phyloP scores from a whole-genome alignment of 2,329 filamentous ascomycete genomes.

The Aspergillus pseudoterreus region DNA sequence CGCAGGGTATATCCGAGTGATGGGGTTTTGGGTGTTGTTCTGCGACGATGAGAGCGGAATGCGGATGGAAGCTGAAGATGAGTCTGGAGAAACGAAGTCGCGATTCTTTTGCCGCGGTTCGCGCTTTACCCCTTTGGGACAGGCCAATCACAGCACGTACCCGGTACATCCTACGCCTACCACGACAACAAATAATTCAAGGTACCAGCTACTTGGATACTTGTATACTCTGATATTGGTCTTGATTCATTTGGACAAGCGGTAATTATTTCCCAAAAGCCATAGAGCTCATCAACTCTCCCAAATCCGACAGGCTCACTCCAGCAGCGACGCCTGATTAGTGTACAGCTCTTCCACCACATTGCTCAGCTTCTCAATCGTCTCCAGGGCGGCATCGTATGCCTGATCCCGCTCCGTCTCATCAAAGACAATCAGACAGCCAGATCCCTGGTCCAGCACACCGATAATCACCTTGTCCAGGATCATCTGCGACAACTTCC shows the following conservation, averaged over 20 bases:
- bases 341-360: conserved; percentile 97
- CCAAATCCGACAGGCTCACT: conserved; percentile 50
- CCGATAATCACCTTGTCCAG: conserved; percentile 98
- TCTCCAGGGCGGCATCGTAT: conserved; percentile 90
- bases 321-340: conserved; percentile 92
- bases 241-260: conserved; percentile 18
- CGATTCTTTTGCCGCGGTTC: conserved; percentile 31
- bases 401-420: conserved; percentile 90
- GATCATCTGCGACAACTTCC: conserved; percentile 99
- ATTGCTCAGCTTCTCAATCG: conserved; percentile 93
- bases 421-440: conserved; percentile 94
- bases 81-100: conserved; percentile 24
- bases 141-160: conserved; percentile 1
- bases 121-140: conserved; percentile 35
- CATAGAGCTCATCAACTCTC: conserved; percentile 7
- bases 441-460: conserved; percentile 94
- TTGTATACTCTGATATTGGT: not conserved
- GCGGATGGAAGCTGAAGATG: conserved; percentile 16
- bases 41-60: conserved; percentile 9
- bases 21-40: conserved; percentile 8
- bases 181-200: not conserved
- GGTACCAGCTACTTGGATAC: not conserved
- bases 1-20: conserved; percentile 6
- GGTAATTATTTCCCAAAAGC: conserved; percentile 18
- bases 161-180: not conserved